Evolutionary conservation across 495 filamentous ascomycete genomes (phyloP), one percentile per base, ranked within the genome.

Genomic region (Hypomontagnella monticulosa): DNA sequence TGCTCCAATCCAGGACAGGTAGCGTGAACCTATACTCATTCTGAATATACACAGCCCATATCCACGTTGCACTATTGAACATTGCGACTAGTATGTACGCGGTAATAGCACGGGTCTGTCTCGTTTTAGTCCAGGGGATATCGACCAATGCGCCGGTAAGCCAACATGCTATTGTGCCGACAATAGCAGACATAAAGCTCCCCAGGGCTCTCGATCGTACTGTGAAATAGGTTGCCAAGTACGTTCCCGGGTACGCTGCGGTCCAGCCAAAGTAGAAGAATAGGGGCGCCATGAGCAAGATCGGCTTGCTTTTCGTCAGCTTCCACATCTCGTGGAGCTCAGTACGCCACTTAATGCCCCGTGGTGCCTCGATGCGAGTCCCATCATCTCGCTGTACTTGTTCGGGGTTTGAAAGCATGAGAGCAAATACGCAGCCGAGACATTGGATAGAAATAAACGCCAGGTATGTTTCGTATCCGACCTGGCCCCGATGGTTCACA

Each of bases 201-300:
- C 78, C 80, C 0, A 83, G 72, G 2, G 80, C 75, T 30, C 81
- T 69, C 7, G 76, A 73, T 4, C 79, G 78, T 10, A 84, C 80
- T 6, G 79, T 79, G 69, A 84, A 83, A 49, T 84, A 83, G 16
- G 76, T 79, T n/a, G 80, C 79, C 16, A 83, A 59, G 58, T 81
- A 84, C 16, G 80, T 83, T 0, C 76, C 76, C 37, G 81, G 77
- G 27, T 83, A 82, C 7, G 80, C 79, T 7, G 70, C 58, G 33
- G 76, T 78, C 75, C 79, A 82, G 7, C 78, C 79, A 19, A 74
- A 75, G 4, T 78, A 75, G 12, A 80, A 67, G 30, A 80, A 79
- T 38, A 83, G 70, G 12, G 81, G 80, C 15, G 80, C 71, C 4
- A 84, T 69, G 0, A 83, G 69, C 34, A 78, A 68, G 42, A 83